phyloP scores from a whole-genome alignment of 495 filamentous ascomycete genomes.

The Entonaema liquescens region DNA sequence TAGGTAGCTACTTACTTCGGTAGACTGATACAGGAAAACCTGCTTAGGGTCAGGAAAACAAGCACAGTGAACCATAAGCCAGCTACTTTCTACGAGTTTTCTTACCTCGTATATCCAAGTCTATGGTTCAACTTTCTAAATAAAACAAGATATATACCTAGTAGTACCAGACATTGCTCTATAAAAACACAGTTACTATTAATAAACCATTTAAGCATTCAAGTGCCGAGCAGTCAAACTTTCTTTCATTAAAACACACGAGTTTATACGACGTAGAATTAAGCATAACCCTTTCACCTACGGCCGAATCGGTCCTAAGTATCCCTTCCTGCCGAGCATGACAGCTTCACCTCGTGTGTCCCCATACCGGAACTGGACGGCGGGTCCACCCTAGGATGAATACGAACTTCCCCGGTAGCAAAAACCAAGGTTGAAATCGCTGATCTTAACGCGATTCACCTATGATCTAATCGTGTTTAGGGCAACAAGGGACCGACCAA shows the following conservation, averaged over 20 bases:
- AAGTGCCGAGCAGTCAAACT: neutral
- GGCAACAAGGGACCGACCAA: slow-evolving; percentile 11
- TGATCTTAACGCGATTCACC: slow-evolving; percentile 35
- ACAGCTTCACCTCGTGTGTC: slow-evolving; percentile 31
- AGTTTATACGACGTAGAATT: neutral
- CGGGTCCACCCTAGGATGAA: slow-evolving; percentile 23
- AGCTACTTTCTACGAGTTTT: neutral
- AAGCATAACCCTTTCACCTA: neutral
- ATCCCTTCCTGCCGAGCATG: neutral
- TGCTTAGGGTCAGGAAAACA: neutral
- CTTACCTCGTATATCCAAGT: neutral
- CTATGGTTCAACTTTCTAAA: neutral
- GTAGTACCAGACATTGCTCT: neutral
- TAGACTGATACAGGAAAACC: neutral
- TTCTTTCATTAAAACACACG: neutral
- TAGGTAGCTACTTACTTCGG: slow-evolving; percentile 4
- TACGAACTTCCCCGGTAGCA: slow-evolving; percentile 22
- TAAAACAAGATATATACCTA: neutral
- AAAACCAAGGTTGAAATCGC: slow-evolving; percentile 25
- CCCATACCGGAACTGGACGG: slow-evolving; percentile 20
- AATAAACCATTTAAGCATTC: neutral
- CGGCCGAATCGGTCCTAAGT: neutral
- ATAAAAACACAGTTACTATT: neutral
- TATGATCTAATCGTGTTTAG: slow-evolving; percentile 21
- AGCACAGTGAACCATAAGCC: neutral